Percentiles rank a stretch among this genome's conserved stretches.
Evolutionary conservation across 2,329 filamentous ascomycete genomes (phyloP).

Genomic region (Epicoccum nigrum): DNA sequence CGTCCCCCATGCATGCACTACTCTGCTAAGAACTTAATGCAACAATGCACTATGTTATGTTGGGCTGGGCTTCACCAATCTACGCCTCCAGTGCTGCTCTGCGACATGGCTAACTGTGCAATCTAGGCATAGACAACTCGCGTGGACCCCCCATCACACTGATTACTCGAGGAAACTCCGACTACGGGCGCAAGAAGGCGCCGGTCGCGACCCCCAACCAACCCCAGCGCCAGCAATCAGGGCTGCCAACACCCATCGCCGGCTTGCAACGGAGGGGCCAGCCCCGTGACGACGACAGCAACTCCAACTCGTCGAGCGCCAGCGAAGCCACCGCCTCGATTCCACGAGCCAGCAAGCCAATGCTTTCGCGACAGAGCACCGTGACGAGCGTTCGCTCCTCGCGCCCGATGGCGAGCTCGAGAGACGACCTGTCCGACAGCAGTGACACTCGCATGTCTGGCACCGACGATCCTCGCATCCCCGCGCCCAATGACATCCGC

Average conservation of each 20-base stretch:
- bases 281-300: slow-evolving; percentile 26
- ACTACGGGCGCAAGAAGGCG: slow-evolving; percentile 40
- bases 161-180: slow-evolving; percentile 51
- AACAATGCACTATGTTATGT: slow-evolving; percentile 1
- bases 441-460: too few species aligned
- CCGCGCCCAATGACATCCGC: slow-evolving; percentile 38
- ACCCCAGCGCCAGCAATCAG: slow-evolving; percentile 13
- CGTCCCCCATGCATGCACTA: neutral
- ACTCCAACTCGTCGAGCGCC: slow-evolving; percentile 22
- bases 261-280: slow-evolving; percentile 26
- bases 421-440: slow-evolving; percentile 39
- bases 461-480: too few species aligned
- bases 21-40: slow-evolving; percentile 1
- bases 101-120: slow-evolving; percentile 9
- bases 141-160: slow-evolving; percentile 59
- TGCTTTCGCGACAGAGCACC: slow-evolving; percentile 29
- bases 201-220: slow-evolving; percentile 18
- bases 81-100: neutral
- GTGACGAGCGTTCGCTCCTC: slow-evolving; percentile 24
- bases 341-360: slow-evolving; percentile 22
- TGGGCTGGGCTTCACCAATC: neutral
- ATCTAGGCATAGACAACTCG: slow-evolving; percentile 54
- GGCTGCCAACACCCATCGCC: slow-evolving; percentile 12
- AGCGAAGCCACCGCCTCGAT: slow-evolving; percentile 18
- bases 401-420: slow-evolving; percentile 38